Evolutionary conservation across 768 basidiomycete species (phyloP), one percentile per base, ranked within the genome.

Genomic region (Suillus lakei): DNA sequence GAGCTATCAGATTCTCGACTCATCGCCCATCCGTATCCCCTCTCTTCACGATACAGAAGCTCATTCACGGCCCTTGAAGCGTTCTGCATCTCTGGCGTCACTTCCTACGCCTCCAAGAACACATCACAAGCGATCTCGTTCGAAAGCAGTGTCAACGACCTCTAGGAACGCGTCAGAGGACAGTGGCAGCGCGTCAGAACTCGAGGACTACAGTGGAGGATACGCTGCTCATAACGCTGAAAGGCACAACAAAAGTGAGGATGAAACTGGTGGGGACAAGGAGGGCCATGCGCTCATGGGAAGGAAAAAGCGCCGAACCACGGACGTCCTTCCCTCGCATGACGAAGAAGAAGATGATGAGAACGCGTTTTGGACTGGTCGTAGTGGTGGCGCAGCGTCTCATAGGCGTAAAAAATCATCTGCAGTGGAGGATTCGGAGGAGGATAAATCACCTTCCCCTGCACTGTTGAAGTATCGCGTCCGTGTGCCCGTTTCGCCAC

Each of bases 91-190:
- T 21, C 81, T 82, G 48, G 86, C 84, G 36, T 88, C 88, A 5
- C 80, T 91, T 28, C 89, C 88, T 43, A 91, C 90, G 0, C 90
- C 89, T 26, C 90, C 90, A 0, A 78, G 85, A 34, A 90, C 88
- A 9, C 81, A 78, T 58, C 80, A 84, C 64, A 88, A 83, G 66
- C 81, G 80, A 23, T 76, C 83, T 63, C 80, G 79, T 44, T 72
- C 78, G 8, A 81, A 83, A 26, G 74, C 81, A 56, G 77, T 76
- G 0, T 82, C 83, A 21, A 80, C 80, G 39, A 82, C 83, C 46
- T 85, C 84, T 28, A 83, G 85, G 64, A 77, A 74, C 66, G 84
- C 83, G 64, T 74, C 77, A 10, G 74, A 71, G 3, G 76, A 72
- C 34, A 68, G 77, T 41, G 74, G 72, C 61, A 80, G 74, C 66